Evolutionary conservation across 148 eudicot genomes (phyloP), one percentile per base, ranked within the genome.

Genomic region (Selenicereus undatus): DNA sequence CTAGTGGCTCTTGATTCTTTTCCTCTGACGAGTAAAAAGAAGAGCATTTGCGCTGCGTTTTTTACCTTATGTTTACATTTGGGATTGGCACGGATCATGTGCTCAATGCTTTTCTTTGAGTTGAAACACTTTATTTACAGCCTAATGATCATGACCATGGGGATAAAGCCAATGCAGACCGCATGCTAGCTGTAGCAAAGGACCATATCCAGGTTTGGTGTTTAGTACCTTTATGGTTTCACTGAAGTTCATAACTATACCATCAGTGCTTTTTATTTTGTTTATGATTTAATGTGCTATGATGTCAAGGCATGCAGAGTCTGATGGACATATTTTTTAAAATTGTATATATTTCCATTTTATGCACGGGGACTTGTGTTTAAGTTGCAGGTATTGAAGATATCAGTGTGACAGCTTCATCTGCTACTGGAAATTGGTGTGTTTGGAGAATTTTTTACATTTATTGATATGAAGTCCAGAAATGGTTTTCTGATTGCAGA

Each of bases 131-230:
- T 79, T 48, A 18, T 64, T 32, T 76, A 76, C 95, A 96, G 99
- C 93, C 99, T 74, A 96, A 96, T 87, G 95, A 83, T 81, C 90
- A 91, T 82, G 91, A 96, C 83, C 94, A 93, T 88, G 97, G 98
- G 73, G 82, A 86, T 72, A 56, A 90, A 87, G 89, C 86, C 78
- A 87, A 80, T 87, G 88, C 86, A 81, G 92, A 84, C 56, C 93
- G 85, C 64, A 91, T 90, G 89, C 99, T 93, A 84, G 92, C 97
- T 73, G 73, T 75, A 48, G 86, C 91, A 45, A 94, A 91, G 88
- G 99, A 96, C 87, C 94, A 90, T 84, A 96, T 96, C 84, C 97
- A 92, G 98, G 99, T 93, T 39, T 42, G 52, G 26, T 77, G 35
- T 27, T 76, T 0, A n/a, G 22, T 35, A 35, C 73, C 66, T 71